A percentile compares a stretch with the other conserved stretches of the same genome.
Evolutionary conservation across 192 early-diverging fungal species (phyloP).

Genomic region (Geosiphon pyriformis): DNA sequence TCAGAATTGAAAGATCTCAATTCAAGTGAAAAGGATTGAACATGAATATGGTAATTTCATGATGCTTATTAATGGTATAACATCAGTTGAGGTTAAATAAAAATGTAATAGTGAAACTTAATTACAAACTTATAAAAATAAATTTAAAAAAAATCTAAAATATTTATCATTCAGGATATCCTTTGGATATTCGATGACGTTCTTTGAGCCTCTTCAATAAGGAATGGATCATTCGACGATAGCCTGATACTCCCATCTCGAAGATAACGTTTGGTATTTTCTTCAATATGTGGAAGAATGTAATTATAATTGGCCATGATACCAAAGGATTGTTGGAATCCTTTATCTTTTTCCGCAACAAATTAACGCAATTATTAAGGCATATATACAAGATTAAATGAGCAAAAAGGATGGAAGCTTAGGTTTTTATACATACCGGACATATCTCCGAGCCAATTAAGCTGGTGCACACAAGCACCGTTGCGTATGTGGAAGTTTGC

Average conservation of each 20-base stretch:
- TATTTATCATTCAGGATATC: too few relatives aligned
- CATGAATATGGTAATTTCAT: too few relatives aligned
- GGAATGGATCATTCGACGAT: constrained; percentile 19
- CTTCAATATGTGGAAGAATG: constrained; percentile 64
- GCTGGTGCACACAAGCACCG: constrained; percentile 78
- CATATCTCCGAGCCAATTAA: constrained; percentile 87
- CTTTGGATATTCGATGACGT: too few relatives aligned
- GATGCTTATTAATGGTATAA: too few relatives aligned
- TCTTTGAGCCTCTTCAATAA: constrained; percentile 8
- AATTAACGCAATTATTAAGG: neutral
- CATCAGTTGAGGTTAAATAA: too few relatives aligned
- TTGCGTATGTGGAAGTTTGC: constrained; percentile 96
- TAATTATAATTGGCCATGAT: constrained; percentile 97
- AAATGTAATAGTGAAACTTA: too few relatives aligned
- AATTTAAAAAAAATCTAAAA: too few relatives aligned
- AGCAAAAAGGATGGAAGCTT: neutral
- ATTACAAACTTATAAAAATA: too few relatives aligned
- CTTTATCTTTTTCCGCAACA: constrained; percentile 44
- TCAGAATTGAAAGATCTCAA: too few relatives aligned
- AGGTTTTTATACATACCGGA: constrained; percentile 40
- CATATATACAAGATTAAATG: neutral
- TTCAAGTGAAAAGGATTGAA: too few relatives aligned
- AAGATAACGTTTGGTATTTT: constrained; percentile 75
- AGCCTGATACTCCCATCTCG: constrained; percentile 57
- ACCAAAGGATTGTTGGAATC: constrained; percentile 79